Conservation (phyloP, 1,139 yeast species). For the Wickerhamiella infanticola region DNA sequence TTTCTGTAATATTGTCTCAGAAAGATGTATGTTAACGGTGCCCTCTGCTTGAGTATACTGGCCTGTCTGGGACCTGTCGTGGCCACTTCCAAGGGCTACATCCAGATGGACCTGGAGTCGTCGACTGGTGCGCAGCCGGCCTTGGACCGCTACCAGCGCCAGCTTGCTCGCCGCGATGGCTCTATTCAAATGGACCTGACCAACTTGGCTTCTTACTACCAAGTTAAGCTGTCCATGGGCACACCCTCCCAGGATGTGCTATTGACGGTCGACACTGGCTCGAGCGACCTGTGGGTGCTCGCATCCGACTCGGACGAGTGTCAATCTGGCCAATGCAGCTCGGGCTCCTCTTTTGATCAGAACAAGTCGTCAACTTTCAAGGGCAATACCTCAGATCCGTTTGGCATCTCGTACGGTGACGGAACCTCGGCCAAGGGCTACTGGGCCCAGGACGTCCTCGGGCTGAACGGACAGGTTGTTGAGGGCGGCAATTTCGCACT, state of each 20-base stretch:
- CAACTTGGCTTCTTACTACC: conserved; percentile 15
- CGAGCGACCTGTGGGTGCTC: conserved; percentile 31
- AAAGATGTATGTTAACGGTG: no score
- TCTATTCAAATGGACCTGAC: conserved; percentile 1
- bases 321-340: not conserved
- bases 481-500: conserved; percentile 31
- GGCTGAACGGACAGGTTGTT: conserved; percentile 20
- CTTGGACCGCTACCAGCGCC: not conserved
- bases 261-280: conserved; percentile 33
- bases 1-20: no score
- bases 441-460: conserved; percentile 34
- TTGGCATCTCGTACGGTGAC: conserved; percentile 18
- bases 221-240: conserved; percentile 28
- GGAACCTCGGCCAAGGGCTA: conserved; percentile 29
- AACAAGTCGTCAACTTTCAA: conserved; percentile 30
- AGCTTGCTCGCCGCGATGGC: not conserved
- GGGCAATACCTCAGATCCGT: conserved; percentile 10
- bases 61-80: no score
- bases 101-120: not conserved
- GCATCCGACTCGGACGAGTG: not conserved
- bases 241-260: conserved; percentile 26
- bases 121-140: not conserved
- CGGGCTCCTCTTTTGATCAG: conserved; percentile 25
- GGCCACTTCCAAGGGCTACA: not conserved
- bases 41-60: no score